Evolutionary conservation across 495 filamentous ascomycete genomes (phyloP).

Genomic region (Jackrogersella multiformis): DNA sequence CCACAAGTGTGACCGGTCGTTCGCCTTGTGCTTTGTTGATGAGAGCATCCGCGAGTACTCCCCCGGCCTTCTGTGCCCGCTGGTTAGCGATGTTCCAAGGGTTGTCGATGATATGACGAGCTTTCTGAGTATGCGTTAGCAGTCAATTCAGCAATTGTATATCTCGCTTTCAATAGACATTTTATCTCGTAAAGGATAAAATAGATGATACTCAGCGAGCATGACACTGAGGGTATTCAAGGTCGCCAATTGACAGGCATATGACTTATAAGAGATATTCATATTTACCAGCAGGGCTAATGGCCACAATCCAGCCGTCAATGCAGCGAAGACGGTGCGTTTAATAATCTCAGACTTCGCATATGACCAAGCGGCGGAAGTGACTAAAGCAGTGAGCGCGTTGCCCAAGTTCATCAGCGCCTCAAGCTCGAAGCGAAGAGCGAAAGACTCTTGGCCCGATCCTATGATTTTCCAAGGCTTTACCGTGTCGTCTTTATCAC

Average conservation of each 20-base stretch:
- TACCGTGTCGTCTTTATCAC: conserved; percentile 72
- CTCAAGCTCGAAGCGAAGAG: conserved; percentile 84
- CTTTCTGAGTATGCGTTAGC: conserved; percentile 79
- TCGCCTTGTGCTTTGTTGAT: conserved; percentile 93
- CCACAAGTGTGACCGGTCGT: conserved; percentile 86
- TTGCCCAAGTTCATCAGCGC: conserved; percentile 81
- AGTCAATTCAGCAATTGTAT: conserved; percentile 64
- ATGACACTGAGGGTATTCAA: not conserved
- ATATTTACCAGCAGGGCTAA: conserved; percentile 62
- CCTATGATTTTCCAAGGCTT: conserved; percentile 82
- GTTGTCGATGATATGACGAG: conserved; percentile 86
- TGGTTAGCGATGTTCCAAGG: conserved; percentile 87
- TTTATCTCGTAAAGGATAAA: not conserved
- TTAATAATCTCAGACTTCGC: conserved; percentile 82
- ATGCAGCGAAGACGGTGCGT: conserved; percentile 71
- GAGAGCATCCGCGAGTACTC: conserved; percentile 86
- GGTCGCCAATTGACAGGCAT: conserved; percentile 59
- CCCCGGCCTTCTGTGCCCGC: conserved; percentile 87
- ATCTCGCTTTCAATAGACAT: conserved; percentile 71
- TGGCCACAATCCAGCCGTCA: conserved; percentile 81
- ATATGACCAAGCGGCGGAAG: conserved; percentile 79
- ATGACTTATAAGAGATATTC: conserved; percentile 58
- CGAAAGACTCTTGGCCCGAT: conserved; percentile 79
- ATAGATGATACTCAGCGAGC: no score
- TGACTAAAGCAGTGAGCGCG: conserved; percentile 77